Conservation (phyloP, 2,329 filamentous ascomycete genomes). For the Alternaria tenuissima region DNA sequence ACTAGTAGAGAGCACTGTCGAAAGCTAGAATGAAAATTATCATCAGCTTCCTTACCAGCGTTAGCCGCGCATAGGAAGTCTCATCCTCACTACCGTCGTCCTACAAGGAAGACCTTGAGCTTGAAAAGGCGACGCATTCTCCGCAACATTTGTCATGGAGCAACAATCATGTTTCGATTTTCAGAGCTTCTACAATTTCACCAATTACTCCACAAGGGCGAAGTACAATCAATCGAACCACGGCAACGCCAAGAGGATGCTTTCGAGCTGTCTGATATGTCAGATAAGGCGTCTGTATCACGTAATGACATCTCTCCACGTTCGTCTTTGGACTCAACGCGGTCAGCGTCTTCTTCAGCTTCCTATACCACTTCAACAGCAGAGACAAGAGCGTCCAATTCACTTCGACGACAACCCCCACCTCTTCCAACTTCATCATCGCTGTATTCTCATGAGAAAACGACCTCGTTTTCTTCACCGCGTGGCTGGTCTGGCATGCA, state of each 20-base stretch:
- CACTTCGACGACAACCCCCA: slow-evolving; percentile 35
- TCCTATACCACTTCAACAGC: slow-evolving; percentile 17
- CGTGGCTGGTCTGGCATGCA: slow-evolving; percentile 40
- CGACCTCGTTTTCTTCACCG: slow-evolving; percentile 40
- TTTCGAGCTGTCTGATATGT: slow-evolving; percentile 25
- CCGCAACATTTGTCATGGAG: not conserved
- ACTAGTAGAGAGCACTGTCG: slow-evolving; percentile 5
- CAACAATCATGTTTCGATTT: slow-evolving; percentile 11
- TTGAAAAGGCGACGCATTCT: slow-evolving; percentile 29
- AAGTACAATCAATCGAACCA: not conserved
- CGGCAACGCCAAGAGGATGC: slow-evolving; percentile 12
- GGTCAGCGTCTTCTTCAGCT: slow-evolving; percentile 17
- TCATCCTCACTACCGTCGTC: slow-evolving; percentile 16
- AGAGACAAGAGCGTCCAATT: slow-evolving; percentile 11
- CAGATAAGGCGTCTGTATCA: slow-evolving; percentile 29
- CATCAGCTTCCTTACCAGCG: slow-evolving; percentile 9
- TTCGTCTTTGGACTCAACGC: slow-evolving; percentile 53
- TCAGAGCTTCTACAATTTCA: not conserved
- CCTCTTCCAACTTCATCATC: slow-evolving; percentile 45
- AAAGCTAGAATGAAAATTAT: not conserved
- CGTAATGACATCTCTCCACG: slow-evolving; percentile 55
- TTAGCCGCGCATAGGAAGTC: slow-evolving; percentile 18
- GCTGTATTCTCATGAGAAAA: slow-evolving; percentile 43
- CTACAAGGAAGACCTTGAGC: slow-evolving; percentile 11
- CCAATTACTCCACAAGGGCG: not conserved